Conservation (phyloP, 352 stramenopile genomes). For the Globisporangium paddicum region DNA sequence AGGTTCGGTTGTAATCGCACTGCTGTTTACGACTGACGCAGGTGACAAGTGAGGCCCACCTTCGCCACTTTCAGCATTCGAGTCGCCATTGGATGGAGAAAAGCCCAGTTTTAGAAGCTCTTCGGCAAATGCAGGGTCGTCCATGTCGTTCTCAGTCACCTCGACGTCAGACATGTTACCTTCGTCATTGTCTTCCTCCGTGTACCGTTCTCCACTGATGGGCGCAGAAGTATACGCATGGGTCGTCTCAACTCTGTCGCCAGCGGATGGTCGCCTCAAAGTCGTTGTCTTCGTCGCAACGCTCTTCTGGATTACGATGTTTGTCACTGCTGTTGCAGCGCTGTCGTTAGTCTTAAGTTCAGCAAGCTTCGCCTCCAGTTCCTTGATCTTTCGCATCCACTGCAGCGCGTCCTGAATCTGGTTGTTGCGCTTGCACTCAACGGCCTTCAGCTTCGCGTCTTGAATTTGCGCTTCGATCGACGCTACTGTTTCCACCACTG, state of each 20-base stretch:
- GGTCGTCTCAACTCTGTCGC: not conserved
- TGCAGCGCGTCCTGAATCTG: conserved; percentile 49
- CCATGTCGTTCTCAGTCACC: conserved; percentile 56
- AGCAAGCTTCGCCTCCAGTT: conserved; percentile 36
- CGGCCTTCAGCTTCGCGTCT: conserved; percentile 35
- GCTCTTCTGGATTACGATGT: not conserved
- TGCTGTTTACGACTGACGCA: not conserved
- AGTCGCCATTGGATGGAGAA: not conserved
- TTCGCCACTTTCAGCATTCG: not conserved
- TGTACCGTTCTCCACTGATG: not conserved
- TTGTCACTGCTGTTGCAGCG: not conserved
- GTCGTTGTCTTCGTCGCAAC: not conserved
- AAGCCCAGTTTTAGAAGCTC: conserved; percentile 42
- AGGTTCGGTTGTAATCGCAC: not conserved
- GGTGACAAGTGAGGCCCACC: not conserved
- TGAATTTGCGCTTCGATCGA: conserved; percentile 42
- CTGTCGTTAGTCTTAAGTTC: not conserved
- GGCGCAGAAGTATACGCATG: conserved; percentile 14
- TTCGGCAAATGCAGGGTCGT: conserved; percentile 42
- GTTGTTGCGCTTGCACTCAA: conserved; percentile 52
- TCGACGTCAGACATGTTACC: conserved; percentile 29
- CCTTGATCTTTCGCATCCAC: conserved; percentile 57
- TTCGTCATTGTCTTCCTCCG: conserved; percentile 11
- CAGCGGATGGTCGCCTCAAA: not conserved
- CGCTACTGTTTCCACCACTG: conserved; percentile 13